These are phyloP conservation scores for Dalbergia cultrata DNA, from an alignment of 306 rosid genomes.

Conservation along the genomic window DNA sequence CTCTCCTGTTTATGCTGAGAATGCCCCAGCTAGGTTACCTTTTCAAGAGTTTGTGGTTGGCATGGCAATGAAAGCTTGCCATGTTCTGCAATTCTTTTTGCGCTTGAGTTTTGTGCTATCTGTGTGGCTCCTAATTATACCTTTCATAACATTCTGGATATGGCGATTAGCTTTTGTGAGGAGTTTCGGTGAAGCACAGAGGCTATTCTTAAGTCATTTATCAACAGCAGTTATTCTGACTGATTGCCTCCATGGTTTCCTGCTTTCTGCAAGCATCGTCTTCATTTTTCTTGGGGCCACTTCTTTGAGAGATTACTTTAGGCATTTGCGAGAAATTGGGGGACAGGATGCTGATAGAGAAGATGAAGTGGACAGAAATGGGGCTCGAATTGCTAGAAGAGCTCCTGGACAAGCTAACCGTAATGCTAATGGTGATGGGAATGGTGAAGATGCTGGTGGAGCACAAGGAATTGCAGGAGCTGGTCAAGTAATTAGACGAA, in stretches of 20 bases:
- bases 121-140: constrained; percentile 97
- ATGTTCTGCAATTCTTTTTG: constrained; percentile 90
- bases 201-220: constrained; percentile 90
- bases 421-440: constrained; percentile 78
- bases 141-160: constrained; percentile 98
- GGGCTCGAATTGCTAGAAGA: constrained; percentile 91
- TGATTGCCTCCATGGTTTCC: constrained; percentile 98
- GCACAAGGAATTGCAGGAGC: constrained; percentile 93
- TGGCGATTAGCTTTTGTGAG: constrained; percentile 99
- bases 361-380: constrained; percentile 95
- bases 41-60: constrained; percentile 98
- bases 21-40: constrained; percentile 97
- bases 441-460: constrained; percentile 87
- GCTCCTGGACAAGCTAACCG: constrained; percentile 89
- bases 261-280: constrained; percentile 97
- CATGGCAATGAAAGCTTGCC: constrained; percentile 98
- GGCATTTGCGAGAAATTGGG: constrained; percentile 97
- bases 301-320: constrained; percentile 96
- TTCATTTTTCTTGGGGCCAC: constrained; percentile 98
- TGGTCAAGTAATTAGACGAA: constrained; percentile 90
- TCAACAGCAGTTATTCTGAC: constrained; percentile 89
- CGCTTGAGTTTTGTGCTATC: constrained; percentile 97
- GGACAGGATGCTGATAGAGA: constrained; percentile 96
- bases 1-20: constrained; percentile 96
- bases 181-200: constrained; percentile 96